These are phyloP conservation scores for Spergularia bocconei DNA, from an alignment of 148 eudicot genomes.

Conservation along the genomic window DNA sequence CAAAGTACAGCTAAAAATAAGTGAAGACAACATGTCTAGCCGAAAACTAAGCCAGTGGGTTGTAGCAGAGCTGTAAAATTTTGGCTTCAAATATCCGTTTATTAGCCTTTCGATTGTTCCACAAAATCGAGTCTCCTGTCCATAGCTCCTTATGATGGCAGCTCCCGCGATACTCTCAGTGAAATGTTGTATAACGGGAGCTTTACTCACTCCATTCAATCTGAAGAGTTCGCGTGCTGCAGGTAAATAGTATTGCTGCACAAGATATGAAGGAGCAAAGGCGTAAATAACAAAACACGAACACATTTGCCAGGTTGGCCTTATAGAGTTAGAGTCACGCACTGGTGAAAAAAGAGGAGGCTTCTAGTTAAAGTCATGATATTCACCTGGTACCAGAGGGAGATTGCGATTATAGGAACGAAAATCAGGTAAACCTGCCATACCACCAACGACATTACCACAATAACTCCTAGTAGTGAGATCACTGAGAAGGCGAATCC, in stretches of 20 bases:
- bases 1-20: slow-evolving; percentile 41
- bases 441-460: slow-evolving; percentile 48
- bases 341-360: neutral
- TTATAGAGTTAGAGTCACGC: no score
- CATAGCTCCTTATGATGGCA: slow-evolving; percentile 52
- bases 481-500: slow-evolving; percentile 37
- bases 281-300: neutral
- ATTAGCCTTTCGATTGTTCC: slow-evolving; percentile 30
- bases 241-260: slow-evolving; percentile 54
- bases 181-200: slow-evolving; percentile 55
- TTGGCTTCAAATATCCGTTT: slow-evolving; percentile 38
- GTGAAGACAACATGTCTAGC: slow-evolving; percentile 43
- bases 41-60: slow-evolving; percentile 55
- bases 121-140: slow-evolving; percentile 43
- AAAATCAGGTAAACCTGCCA: slow-evolving; percentile 53
- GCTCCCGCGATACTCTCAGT: slow-evolving; percentile 54
- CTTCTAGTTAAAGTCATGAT: neutral
- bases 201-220: slow-evolving; percentile 44
- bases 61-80: slow-evolving; percentile 37
- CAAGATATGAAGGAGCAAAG: neutral
- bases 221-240: slow-evolving; percentile 57
- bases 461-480: slow-evolving; percentile 41
- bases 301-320: no score
- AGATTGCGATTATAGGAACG: slow-evolving; percentile 42
- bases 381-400: slow-evolving; percentile 45